phyloP scores from a whole-genome alignment of 176 grass and related monocot genomes.

The Musa troglodytarum region DNA sequence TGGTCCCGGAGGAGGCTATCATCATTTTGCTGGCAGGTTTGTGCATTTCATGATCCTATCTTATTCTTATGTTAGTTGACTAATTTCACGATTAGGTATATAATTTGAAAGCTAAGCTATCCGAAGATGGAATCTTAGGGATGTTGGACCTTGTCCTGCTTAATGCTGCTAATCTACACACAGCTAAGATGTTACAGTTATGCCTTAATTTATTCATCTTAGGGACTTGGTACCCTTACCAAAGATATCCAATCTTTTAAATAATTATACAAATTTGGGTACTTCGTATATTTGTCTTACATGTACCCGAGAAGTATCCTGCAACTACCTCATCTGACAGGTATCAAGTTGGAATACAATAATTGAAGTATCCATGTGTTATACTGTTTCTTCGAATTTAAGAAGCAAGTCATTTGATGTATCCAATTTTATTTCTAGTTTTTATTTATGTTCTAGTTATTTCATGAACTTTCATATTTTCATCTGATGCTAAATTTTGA shows the following conservation, averaged over 20 bases:
- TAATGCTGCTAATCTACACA: no score
- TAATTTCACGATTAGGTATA: neutral
- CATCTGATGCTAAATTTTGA: conserved; percentile 2
- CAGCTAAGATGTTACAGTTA: neutral
- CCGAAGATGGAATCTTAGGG: no score
- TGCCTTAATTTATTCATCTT: neutral
- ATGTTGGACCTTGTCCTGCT: no score
- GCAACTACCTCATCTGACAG: neutral
- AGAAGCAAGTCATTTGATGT: neutral
- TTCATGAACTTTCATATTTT: conserved; percentile 5
- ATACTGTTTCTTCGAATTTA: neutral
- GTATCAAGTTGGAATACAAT: neutral
- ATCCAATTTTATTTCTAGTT: conserved; percentile 6
- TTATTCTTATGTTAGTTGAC: neutral
- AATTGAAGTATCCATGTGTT: neutral
- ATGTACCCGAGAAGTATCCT: neutral
- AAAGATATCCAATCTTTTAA: neutral
- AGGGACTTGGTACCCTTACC: neutral
- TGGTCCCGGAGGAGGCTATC: conserved; percentile 87
- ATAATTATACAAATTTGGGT: neutral
- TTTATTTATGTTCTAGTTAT: conserved; percentile 27
- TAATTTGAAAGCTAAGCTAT: neutral
- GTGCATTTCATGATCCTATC: conserved; percentile 3
- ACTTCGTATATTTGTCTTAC: neutral
- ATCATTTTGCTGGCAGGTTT: conserved; percentile 87